Conservation (phyloP, 2,329 filamentous ascomycete genomes). For the Microsporum audouinii region DNA sequence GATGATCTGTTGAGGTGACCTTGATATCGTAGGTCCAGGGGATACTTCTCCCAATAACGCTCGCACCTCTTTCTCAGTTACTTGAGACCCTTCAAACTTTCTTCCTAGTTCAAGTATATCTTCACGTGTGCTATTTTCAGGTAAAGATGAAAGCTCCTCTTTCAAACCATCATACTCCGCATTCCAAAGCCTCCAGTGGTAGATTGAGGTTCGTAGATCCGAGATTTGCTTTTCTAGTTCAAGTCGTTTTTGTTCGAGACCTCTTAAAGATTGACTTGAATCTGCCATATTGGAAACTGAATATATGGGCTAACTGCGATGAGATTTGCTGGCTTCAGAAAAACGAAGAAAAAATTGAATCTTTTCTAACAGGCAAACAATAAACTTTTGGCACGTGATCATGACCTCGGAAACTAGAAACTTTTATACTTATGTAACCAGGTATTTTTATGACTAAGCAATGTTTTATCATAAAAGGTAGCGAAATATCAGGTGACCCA, state of each 20-base stretch:
- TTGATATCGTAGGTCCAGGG: slow-evolving; percentile 28
- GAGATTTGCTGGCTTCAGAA: no score
- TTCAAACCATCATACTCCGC: slow-evolving; percentile 83
- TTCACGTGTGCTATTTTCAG: slow-evolving; percentile 38
- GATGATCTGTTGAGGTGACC: slow-evolving; percentile 52
- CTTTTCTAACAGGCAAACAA: not conserved
- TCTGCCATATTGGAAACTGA: slow-evolving; percentile 9
- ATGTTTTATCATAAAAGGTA: no score
- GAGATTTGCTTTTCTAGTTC: slow-evolving; percentile 64
- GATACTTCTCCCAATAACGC: slow-evolving; percentile 40
- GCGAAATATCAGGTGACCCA: not conserved
- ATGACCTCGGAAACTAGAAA: not conserved
- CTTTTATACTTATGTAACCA: no score
- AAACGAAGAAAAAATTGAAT: not conserved
- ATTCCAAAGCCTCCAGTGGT: slow-evolving; percentile 84
- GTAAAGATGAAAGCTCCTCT: slow-evolving; percentile 58
- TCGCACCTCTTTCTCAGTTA: slow-evolving; percentile 43
- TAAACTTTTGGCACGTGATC: not conserved
- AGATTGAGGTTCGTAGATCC: slow-evolving; percentile 62
- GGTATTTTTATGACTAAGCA: not conserved
- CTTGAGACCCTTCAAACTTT: slow-evolving; percentile 36
- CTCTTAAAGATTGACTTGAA: slow-evolving; percentile 26
- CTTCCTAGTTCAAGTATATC: slow-evolving; percentile 42
- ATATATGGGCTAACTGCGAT: no score
- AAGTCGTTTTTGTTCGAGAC: slow-evolving; percentile 63